Base-by-base conservation (phyloP, 495 filamentous ascomycete genomes). In the Neurospora sp. region DNA sequence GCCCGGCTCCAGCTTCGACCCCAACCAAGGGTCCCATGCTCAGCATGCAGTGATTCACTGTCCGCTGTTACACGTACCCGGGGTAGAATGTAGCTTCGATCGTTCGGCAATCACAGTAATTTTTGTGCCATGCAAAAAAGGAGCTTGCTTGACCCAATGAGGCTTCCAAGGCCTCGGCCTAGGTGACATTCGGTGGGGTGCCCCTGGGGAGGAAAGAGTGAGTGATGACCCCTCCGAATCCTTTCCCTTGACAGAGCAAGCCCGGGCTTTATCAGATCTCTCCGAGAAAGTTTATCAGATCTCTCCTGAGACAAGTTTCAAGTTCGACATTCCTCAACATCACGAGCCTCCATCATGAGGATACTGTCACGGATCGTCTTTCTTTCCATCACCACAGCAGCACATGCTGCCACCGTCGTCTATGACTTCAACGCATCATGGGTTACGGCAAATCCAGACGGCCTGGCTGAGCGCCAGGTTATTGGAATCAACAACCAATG, bases 401-500 rank as follows among this genome's bases (percentile, higher is more conserved):
- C 77, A n/a, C 72, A 80, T 41, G 83, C 85, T 41, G 91, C 88
- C 42, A 92, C 89, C 3, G 88, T 93, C 72, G 90, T 86, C 35
- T 92, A 93, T 78, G 86, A 97, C 80, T 96, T 92, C 83, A 91
- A 92, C 77, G 87, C 95, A 74, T 86, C 87, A 39, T 96, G 94
- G 94, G 90, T 94, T 7, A 90, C 84, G 38, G 89, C 91, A 10
- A 95, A 94, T 78, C 94, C 94, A 4, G 94, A 97, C 82, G 92
- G 91, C 18, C 79, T 87, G 46, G 87, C 87, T 27, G 85, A 88
- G 2, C 87, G 93, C 14, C 87, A 88, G 46, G 88, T 88, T 6
- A 93, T 96, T 78, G 91, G 92, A 60, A 93, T 96, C 85, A 96
- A 96, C 78, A 89, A 87, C 1, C 83, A 93, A 85, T 96, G 92